Evolutionary conservation across 768 basidiomycete genomes (phyloP).

Genomic region (Podaxis sp.): DNA sequence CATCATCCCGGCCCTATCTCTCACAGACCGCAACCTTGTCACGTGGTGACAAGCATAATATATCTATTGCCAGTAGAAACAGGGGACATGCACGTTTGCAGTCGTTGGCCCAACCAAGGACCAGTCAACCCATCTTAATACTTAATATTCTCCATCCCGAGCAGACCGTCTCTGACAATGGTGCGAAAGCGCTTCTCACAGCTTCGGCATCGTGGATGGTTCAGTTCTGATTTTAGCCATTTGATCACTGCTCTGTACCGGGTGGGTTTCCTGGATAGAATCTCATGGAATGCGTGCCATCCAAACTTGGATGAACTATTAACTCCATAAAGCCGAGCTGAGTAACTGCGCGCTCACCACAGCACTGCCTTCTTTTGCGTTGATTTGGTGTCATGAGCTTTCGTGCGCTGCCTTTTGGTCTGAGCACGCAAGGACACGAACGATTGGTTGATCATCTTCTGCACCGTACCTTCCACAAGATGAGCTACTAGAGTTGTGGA

Average conservation of each 20-base stretch:
- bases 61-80: background rate
- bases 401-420: constrained; percentile 33
- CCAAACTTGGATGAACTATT: constrained; percentile 61
- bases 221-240: constrained; percentile 50
- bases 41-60: background rate
- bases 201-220: constrained; percentile 42
- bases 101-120: background rate
- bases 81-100: background rate
- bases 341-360: constrained; percentile 48
- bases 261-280: constrained; percentile 55
- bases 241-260: constrained; percentile 48
- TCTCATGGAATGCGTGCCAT: constrained; percentile 70
- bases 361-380: constrained; percentile 51
- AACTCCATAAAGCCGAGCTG: constrained; percentile 4
- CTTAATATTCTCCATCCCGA: constrained; percentile 23
- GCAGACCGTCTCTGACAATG: constrained; percentile 48
- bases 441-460: constrained; percentile 57
- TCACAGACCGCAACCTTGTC: background rate
- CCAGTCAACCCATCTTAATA: constrained; percentile 6
- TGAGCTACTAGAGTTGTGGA: background rate
- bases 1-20: background rate
- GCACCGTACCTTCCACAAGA: constrained; percentile 53
- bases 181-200: constrained; percentile 50
- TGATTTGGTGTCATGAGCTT: constrained; percentile 34
- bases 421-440: constrained; percentile 53